These are phyloP conservation scores for Phytopythium helicoides DNA, from an alignment of 352 stramenopile genomes.

Conservation along the genomic window DNA sequence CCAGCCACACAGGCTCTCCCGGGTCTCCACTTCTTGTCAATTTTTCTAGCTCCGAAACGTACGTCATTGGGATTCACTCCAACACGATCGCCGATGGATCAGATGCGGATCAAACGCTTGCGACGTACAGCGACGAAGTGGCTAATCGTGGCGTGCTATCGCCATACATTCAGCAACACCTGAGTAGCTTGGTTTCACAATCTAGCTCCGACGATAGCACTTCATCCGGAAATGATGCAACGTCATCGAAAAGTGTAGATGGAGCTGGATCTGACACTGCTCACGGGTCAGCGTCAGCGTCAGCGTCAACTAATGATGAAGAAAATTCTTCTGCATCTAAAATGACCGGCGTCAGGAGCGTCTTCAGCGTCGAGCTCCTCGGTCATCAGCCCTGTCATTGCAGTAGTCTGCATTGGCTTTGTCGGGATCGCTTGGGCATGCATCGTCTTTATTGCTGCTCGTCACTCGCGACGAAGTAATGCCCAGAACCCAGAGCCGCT, in stretches of 20 bases:
- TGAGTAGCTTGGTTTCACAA: conserved; percentile 25
- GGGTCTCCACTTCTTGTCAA: conserved; percentile 60
- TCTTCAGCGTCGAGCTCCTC: conserved; percentile 5
- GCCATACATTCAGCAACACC: conserved; percentile 48
- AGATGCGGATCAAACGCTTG: conserved; percentile 8
- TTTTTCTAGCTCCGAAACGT: conserved; percentile 50
- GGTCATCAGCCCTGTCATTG: conserved; percentile 24
- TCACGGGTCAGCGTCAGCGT: background rate
- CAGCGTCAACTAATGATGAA: background rate
- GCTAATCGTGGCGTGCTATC: conserved; percentile 55
- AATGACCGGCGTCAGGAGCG: conserved; percentile 3
- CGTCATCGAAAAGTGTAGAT: conserved; percentile 1
- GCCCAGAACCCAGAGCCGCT: conserved; percentile 3
- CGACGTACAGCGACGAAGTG: conserved; percentile 23
- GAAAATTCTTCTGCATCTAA: background rate
- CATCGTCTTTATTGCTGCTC: conserved; percentile 54
- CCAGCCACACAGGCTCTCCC: conserved; percentile 33
- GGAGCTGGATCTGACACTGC: background rate
- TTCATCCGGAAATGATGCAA: conserved; percentile 3
- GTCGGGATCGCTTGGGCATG: conserved; percentile 40
- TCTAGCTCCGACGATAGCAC: background rate
- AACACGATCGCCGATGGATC: conserved; percentile 27
- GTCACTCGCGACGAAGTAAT: conserved; percentile 1
- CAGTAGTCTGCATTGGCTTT: conserved; percentile 53
- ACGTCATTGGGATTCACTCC: conserved; percentile 61